Base-by-base conservation (phyloP, 768 basidiomycete genomes). In the Panaeolus cyanescens region DNA sequence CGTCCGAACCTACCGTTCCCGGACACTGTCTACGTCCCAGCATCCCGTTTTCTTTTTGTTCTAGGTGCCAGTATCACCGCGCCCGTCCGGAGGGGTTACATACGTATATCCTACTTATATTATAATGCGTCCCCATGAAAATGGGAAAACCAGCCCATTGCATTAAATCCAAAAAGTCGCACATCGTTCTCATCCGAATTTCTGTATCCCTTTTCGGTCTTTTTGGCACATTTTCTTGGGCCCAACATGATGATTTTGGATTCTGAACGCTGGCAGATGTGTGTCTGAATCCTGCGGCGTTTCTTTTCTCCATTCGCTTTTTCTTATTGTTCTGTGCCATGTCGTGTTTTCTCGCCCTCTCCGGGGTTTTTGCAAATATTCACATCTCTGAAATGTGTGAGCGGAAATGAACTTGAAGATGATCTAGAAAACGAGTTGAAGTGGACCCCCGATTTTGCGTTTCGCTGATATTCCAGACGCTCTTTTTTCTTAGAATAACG, bases 301-400 rank as follows among this genome's bases (percentile, higher is more conserved):
- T 50, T 50, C 45, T 60, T 66, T 69, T 67, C 65, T 68, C 67
- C 67, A 61, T 60, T 61, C 63, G 39, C 60, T 59, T 30, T 65
- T 67, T 70, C 66, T 73, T 70, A 70, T 73, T 71, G 68, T 69
- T 68, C 67, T 68, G 59, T 61, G 55, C 40, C 66, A 68, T 42
- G 55, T 59, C 34, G 40, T 55, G 56, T 63, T 64, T 63, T 50
- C 45, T 28, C 45, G 25, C 17, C 45, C 4, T 25, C 45, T 6
- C 45, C 45, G 45, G 45, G 45, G 45, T 10, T 50, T 50, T 50
- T 28, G 15, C 45, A 50, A 22, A n/a, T n/a, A n/a, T n/a, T n/a
- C n/a, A n/a, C n/a, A n/a, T n/a, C n/a, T n/a, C n/a, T n/a, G n/a
- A n/a, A n/a, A n/a, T n/a, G n/a, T 59, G 53, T 57, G 59, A 62